Conservation (phyloP, 768 basidiomycete species). For the Brasilioporus rufonigricans region DNA sequence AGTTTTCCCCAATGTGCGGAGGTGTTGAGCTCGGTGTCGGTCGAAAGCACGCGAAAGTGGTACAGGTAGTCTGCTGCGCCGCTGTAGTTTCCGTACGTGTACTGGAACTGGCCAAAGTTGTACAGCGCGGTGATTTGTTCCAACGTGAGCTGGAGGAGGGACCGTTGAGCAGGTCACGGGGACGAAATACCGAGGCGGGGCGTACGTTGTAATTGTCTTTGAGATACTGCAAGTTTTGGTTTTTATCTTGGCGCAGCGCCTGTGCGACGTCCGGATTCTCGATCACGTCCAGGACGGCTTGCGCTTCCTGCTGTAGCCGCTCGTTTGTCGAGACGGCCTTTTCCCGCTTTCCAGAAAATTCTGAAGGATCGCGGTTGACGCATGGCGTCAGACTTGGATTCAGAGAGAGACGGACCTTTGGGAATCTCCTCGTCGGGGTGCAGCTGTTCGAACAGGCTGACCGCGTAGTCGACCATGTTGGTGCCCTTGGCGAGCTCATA, state of each 20-base stretch:
- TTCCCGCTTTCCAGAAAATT: conserved; percentile 81
- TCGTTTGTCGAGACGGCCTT: conserved; percentile 83
- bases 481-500: conserved; percentile 97
- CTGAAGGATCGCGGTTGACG: conserved; percentile 37
- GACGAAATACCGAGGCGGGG: conserved; percentile 3
- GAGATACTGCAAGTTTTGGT: conserved; percentile 91
- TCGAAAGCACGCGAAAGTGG: conserved; percentile 97
- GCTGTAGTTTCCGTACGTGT: conserved; percentile 96
- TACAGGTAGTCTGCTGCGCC: conserved; percentile 97
- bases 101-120: conserved; percentile 98
- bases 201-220: conserved; percentile 89
- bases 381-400: not conserved
- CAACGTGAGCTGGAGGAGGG: conserved; percentile 67
- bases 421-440: conserved; percentile 71
- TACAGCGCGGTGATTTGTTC: conserved; percentile 96
- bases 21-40: conserved; percentile 87
- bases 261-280: conserved; percentile 96
- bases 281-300: conserved; percentile 92
- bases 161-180: conserved; percentile 2
- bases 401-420: conserved; percentile 46
- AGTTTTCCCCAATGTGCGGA: conserved; percentile 99
- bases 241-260: conserved; percentile 92
- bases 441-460: conserved; percentile 74
- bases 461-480: conserved; percentile 97
- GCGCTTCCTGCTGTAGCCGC: conserved; percentile 83